Evolutionary conservation across 306 rosid species (phyloP).

Genomic region (Trifolium pratense): DNA sequence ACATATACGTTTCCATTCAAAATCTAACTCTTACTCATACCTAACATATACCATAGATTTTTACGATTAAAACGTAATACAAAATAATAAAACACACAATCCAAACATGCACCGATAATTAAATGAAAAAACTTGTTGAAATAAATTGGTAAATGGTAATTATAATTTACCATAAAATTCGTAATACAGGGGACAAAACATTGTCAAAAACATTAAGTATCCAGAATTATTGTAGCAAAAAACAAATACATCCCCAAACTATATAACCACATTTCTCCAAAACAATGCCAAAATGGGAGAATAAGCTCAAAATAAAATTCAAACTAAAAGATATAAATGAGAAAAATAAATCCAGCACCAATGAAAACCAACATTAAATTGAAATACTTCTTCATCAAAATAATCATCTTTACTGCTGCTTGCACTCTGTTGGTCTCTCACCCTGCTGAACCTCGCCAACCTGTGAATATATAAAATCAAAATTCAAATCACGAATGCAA

Average conservation of each 20-base stretch:
- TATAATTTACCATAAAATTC: background rate
- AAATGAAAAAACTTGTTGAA: background rate
- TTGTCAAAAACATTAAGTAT: background rate
- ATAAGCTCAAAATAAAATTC: constrained; percentile 33
- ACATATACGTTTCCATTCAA: background rate
- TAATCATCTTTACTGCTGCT: constrained; percentile 59
- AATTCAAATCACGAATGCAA: background rate
- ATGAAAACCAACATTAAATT: background rate
- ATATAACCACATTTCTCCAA: constrained; percentile 45
- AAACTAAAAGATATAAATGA: constrained; percentile 25
- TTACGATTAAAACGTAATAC: background rate
- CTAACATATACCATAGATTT: background rate
- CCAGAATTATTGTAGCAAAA: background rate
- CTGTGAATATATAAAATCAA: background rate
- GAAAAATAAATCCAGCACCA: constrained; percentile 43
- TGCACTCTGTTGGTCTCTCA: constrained; percentile 83
- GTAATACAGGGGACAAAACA: background rate
- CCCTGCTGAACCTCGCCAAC: no score
- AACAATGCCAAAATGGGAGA: constrained; percentile 10
- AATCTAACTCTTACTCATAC: background rate
- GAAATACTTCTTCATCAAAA: background rate
- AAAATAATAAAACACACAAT: background rate
- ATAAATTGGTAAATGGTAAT: background rate
- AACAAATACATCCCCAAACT: background rate
- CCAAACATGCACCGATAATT: background rate